These are phyloP conservation scores for Cytospora mali DNA, from an alignment of 2,329 filamentous ascomycete genomes.

Conservation along the genomic window DNA sequence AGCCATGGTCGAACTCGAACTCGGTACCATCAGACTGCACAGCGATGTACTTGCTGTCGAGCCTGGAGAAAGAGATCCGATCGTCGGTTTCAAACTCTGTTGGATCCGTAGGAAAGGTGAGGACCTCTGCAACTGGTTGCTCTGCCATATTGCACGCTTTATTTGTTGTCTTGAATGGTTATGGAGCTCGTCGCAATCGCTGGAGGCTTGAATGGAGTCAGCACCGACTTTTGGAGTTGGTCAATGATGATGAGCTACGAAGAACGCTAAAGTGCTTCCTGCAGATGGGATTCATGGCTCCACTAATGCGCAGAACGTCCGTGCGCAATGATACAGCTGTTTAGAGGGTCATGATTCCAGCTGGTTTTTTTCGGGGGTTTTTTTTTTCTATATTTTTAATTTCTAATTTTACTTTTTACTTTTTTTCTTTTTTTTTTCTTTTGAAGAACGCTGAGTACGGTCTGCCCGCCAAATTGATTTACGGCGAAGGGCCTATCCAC, in stretches of 20 bases:
- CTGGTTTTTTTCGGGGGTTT: too few relatives aligned
- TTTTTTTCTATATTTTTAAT: too few relatives aligned
- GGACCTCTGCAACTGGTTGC: constrained; percentile 34
- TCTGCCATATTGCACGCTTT: constrained; percentile 22
- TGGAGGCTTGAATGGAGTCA: background rate
- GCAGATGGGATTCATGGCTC: background rate
- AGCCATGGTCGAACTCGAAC: constrained; percentile 75
- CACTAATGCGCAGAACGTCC: background rate
- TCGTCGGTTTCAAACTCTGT: constrained; percentile 75
- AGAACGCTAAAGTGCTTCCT: constrained; percentile 16
- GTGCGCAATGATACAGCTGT: background rate
- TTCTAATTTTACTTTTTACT: too few relatives aligned
- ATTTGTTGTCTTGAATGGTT: background rate
- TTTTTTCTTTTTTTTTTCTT: too few relatives aligned
- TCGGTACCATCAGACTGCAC: constrained; percentile 79
- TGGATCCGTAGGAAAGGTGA: constrained; percentile 60
- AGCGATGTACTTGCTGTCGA: constrained; percentile 79
- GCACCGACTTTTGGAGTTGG: background rate
- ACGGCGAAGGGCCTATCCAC: background rate
- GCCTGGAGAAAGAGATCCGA: constrained; percentile 83
- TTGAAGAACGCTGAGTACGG: too few relatives aligned
- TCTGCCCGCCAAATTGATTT: background rate
- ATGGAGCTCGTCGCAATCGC: background rate
- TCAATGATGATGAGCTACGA: constrained; percentile 22
- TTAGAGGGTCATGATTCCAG: too few relatives aligned